Evolutionary conservation across 1,284 basidiomycete genomes (phyloP).

Genomic region (Flammula alnicola): DNA sequence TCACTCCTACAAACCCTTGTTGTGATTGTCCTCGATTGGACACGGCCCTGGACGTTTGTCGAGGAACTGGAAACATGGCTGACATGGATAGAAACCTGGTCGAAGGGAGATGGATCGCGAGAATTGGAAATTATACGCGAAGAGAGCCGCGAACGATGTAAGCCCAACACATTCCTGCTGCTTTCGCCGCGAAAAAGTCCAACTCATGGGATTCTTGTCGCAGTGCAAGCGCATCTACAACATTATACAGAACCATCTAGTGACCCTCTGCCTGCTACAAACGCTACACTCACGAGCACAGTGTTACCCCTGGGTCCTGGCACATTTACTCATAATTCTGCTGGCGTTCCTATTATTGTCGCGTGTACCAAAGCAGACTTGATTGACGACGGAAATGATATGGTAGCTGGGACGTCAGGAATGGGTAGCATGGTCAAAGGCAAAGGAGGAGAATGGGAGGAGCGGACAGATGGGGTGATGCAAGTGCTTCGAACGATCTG

Average conservation of each 20-base stretch:
- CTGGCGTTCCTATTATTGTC: conserved; percentile 88
- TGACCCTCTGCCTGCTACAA: conserved; percentile 61
- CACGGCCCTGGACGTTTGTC: conserved; percentile 88
- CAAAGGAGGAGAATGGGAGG: conserved; percentile 91
- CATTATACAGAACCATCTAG: conserved; percentile 86
- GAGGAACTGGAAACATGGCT: conserved; percentile 91
- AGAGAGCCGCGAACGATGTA: conserved; percentile 84
- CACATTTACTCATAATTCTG: conserved; percentile 78
- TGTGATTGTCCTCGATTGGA: conserved; percentile 95
- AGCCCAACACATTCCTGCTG: too few relatives aligned
- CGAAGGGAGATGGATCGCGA: conserved; percentile 66
- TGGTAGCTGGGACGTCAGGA: conserved; percentile 69
- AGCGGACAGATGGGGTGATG: conserved; percentile 94
- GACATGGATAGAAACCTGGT: conserved; percentile 83
- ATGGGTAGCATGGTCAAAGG: conserved; percentile 87
- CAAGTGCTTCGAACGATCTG: conserved; percentile 92
- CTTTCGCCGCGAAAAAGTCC: too few relatives aligned
- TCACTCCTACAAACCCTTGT: conserved; percentile 81
- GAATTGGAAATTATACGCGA: conserved; percentile 74
- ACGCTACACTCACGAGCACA: conserved; percentile 60
- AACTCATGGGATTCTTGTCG: too few relatives aligned
- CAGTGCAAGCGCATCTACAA: conserved; percentile 90
- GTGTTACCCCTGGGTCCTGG: conserved; percentile 81
- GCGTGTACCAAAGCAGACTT: conserved; percentile 92
- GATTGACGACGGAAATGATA: conserved; percentile 80